phyloP scores from a whole-genome alignment of 495 filamentous ascomycete species.

The Trichoderma erinaceum region DNA sequence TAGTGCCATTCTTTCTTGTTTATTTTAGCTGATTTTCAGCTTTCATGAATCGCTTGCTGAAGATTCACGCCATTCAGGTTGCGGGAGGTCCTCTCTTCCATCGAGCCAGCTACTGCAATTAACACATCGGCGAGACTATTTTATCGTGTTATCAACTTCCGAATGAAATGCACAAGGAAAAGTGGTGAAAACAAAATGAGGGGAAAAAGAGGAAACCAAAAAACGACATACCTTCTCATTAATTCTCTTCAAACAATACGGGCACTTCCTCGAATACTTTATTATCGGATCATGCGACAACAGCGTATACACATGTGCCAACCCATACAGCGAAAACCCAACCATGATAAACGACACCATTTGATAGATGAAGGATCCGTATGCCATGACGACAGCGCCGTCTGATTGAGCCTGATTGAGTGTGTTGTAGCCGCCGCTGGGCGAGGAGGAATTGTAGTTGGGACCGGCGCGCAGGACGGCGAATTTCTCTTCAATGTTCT shows the following conservation, averaged over 20 bases:
- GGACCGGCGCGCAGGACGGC: constrained; percentile 55
- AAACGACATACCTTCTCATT: constrained; percentile 52
- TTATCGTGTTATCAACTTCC: too few relatives aligned
- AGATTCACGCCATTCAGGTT: not conserved
- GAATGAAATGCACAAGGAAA: too few relatives aligned
- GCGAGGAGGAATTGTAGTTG: constrained; percentile 30
- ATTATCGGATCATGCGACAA: constrained; percentile 60
- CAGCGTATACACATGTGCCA: constrained; percentile 61
- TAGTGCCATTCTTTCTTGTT: not conserved
- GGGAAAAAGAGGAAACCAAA: not conserved
- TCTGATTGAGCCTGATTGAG: constrained; percentile 59
- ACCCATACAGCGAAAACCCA: constrained; percentile 56
- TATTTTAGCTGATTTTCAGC: not conserved
- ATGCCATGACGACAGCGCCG: constrained; percentile 65
- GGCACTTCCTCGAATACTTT: constrained; percentile 63
- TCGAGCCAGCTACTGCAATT: constrained; percentile 76
- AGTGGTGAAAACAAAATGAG: not conserved
- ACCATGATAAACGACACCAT: constrained; percentile 60
- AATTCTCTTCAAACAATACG: constrained; percentile 63
- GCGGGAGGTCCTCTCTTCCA: constrained; percentile 54
- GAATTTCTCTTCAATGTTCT: constrained; percentile 73
- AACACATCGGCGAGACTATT: constrained; percentile 58
- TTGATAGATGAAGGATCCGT: constrained; percentile 62
- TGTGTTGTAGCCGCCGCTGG: constrained; percentile 57
- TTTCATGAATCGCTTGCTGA: not conserved